Evolutionary conservation across 306 rosid genomes (phyloP), one percentile per base, ranked within the genome.

Genomic region (Trifolium repens): DNA sequence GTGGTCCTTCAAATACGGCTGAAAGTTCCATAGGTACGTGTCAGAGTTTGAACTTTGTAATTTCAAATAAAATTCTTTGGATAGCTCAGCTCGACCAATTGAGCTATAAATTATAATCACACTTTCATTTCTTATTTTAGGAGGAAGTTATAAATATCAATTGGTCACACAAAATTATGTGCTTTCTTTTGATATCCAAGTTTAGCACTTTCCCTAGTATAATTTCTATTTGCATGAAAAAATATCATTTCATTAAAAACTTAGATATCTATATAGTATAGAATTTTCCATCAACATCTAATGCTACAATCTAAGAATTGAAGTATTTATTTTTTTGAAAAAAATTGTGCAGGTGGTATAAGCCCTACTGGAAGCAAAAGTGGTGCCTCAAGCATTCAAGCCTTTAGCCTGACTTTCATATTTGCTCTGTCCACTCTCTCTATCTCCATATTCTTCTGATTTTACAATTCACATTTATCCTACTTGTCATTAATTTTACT

Each of bases 381-480:
- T 65, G 88, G 76, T 78, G 73, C 62, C 6, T 55, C 60, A 57
- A 24, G 69, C 69, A 52, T 76, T 65, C 19, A 78, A 49, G 57
- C 43, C 22, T 70, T 76, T 65, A n/a, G 10, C 26, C 1, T 64
- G 16, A 49, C 53, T 44, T 65, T 78, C 70, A 58, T 78, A 74
- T 64, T 81, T 64, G 83, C 72, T 30, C 7, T 84, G 12, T 76
- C 62, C n/a, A 54, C 72, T 55, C 17, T 75, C 3, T 50, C 7
- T 44, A 49, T 61, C 24, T 72, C 80, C 7, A 12, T 55, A 9
- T 78, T 84, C 69, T 74, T 78, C 72, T 84, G 78, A 80, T 58
- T 68, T 58, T 39, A 37, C 27, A 61, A 5, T 22, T 22, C 59
- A 73, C 34, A 69, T 77, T 54, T 61, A 9, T 27, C 79, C 69